A percentile compares a stretch with the other conserved stretches of the same genome.
These are phyloP conservation scores for Naganishia liquefaciens DNA, from an alignment of 1,284 basidiomycete genomes.

Conservation along the genomic window DNA sequence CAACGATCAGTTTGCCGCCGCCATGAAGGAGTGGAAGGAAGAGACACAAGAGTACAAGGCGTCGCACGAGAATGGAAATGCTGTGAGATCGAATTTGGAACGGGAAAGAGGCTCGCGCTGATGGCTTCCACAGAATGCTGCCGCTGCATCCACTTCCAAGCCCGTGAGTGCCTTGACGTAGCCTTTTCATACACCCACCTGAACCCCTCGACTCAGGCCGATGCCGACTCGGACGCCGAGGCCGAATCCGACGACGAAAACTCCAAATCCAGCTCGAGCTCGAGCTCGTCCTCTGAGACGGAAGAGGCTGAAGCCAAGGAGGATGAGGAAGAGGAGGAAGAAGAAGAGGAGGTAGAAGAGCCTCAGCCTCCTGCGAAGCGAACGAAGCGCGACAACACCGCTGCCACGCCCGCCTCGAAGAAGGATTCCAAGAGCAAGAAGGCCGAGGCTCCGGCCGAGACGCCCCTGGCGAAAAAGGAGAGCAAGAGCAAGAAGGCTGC, in stretches of 20 bases:
- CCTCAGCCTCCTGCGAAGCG: constrained; percentile 14
- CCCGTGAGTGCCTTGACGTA: constrained; percentile 1
- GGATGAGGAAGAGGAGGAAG: constrained; percentile 13
- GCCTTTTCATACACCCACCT: too few relatives aligned
- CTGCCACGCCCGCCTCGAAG: constrained; percentile 17
- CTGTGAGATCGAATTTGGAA: neutral
- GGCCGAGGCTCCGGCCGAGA: constrained; percentile 8
- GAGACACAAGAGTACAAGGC: constrained; percentile 21
- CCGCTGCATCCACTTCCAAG: constrained; percentile 20
- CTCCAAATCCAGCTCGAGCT: constrained; percentile 30
- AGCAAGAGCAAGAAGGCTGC: constrained; percentile 44
- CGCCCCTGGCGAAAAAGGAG: constrained; percentile 27
- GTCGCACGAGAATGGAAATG: constrained; percentile 11
- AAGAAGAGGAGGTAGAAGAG: constrained; percentile 4
- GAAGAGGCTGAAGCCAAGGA: constrained; percentile 14
- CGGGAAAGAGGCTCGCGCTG: neutral
- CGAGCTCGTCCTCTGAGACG: constrained; percentile 19
- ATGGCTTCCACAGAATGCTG: constrained; percentile 1
- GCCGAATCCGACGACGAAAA: constrained; percentile 34
- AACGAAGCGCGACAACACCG: constrained; percentile 19
- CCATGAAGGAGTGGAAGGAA: constrained; percentile 34
- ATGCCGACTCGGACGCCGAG: constrained; percentile 28
- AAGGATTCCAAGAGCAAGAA: constrained; percentile 13
- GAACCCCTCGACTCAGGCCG: constrained; percentile 8
- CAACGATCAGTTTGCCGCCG: constrained; percentile 40